phyloP scores from a whole-genome alignment of 345 rosid genomes.

The Corchorus olitorius region DNA sequence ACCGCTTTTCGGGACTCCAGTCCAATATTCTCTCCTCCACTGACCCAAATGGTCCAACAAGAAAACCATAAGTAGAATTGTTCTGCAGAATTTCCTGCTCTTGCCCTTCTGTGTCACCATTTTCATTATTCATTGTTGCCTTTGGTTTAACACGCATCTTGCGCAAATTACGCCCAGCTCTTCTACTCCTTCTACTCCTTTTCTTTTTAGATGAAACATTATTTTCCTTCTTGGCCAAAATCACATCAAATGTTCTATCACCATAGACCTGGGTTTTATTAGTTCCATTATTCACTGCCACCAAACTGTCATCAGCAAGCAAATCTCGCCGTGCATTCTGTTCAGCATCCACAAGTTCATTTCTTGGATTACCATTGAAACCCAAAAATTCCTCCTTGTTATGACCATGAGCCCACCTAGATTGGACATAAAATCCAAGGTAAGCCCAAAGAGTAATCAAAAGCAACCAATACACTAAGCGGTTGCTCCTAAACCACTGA shows the following conservation, averaged over 20 bases:
- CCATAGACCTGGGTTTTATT: conserved; percentile 36
- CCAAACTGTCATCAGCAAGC: conserved; percentile 52
- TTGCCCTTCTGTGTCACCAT: conserved; percentile 44
- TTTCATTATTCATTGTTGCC: conserved; percentile 37
- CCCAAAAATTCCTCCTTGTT: conserved; percentile 69
- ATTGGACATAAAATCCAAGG: conserved; percentile 93
- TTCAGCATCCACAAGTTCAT: conserved; percentile 34
- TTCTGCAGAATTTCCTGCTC: conserved; percentile 64
- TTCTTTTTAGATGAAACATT: conserved; percentile 35
- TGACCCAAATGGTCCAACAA: conserved; percentile 89
- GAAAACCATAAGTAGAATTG: conserved; percentile 69
- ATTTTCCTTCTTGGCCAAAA: conserved; percentile 54
- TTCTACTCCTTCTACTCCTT: conserved; percentile 56
- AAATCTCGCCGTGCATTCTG: conserved; percentile 45
- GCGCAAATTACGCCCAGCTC: conserved; percentile 43
- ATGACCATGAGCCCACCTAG: conserved; percentile 95
- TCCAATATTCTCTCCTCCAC: conserved; percentile 72
- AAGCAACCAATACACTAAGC: conserved; percentile 85
- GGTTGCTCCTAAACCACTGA: conserved; percentile 82
- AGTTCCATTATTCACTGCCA: conserved; percentile 43
- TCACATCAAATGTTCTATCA: conserved; percentile 46
- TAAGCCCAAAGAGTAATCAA: conserved; percentile 96
- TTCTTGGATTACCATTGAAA: conserved; percentile 56
- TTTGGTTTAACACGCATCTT: conserved; percentile 49
- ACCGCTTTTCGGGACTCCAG: conserved; percentile 91